Evolutionary conservation across 371 early-diverging fungal genomes (phyloP).

Genomic region (Mucor piriformis): DNA sequence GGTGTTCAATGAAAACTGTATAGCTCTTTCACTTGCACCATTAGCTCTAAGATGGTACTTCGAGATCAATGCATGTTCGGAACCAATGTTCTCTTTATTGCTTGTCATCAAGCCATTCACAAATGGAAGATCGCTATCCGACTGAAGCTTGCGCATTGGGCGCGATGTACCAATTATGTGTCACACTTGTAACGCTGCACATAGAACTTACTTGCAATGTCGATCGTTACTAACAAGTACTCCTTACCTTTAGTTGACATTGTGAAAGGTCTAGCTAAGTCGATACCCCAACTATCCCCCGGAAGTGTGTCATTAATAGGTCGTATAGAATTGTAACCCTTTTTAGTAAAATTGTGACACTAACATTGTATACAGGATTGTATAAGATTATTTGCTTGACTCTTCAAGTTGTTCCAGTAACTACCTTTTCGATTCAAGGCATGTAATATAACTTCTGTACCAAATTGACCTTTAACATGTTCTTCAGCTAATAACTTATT

Average conservation of each 20-base stretch:
- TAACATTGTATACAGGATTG: conserved; percentile 21
- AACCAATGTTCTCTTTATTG: neutral
- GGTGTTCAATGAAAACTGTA: conserved; percentile 14
- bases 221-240: conserved; percentile 8
- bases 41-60: conserved; percentile 32
- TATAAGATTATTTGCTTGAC: conserved; percentile 18
- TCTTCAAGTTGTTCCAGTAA: conserved; percentile 22
- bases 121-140: conserved; percentile 36
- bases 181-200: neutral
- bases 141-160: conserved; percentile 2
- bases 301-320: neutral
- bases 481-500: neutral
- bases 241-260: conserved; percentile 5
- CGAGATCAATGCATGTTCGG: conserved; percentile 20
- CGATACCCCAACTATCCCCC: neutral
- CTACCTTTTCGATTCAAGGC: neutral
- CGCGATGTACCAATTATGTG: neutral
- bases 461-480: neutral
- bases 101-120: conserved; percentile 10
- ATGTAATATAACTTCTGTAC: neutral
- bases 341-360: neutral
- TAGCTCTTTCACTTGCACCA: conserved; percentile 26
- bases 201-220: conserved; percentile 1
- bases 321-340: neutral
- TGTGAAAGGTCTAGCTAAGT: neutral